phyloP scores from a whole-genome alignment of 257 asterid genomes.

The Lavandula angustifolia region DNA sequence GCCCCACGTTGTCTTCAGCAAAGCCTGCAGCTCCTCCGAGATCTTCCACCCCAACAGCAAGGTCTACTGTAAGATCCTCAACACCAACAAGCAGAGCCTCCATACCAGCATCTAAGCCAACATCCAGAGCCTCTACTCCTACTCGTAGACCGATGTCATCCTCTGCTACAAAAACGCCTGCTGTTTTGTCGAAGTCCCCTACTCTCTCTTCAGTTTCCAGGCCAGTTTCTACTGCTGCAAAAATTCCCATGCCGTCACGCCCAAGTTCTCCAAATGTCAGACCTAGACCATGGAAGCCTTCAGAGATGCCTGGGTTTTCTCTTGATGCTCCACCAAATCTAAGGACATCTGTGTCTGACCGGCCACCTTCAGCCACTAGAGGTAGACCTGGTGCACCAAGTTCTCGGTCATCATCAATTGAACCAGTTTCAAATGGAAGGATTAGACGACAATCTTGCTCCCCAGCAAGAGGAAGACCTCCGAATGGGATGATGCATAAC shows the following conservation, averaged over 20 bases:
- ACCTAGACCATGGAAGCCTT: conserved; percentile 87
- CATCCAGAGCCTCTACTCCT: conserved; percentile 79
- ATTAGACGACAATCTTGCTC: conserved; percentile 84
- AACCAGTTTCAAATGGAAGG: conserved; percentile 76
- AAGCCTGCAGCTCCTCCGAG: too few species aligned
- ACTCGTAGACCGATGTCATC: conserved; percentile 62
- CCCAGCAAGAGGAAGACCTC: conserved; percentile 21
- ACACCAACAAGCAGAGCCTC: conserved; percentile 70
- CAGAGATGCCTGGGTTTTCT: conserved; percentile 93
- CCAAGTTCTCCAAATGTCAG: conserved; percentile 77
- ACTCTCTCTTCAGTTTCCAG: conserved; percentile 47
- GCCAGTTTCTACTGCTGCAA: conserved; percentile 41
- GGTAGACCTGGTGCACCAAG: conserved; percentile 90
- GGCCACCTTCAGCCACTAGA: conserved; percentile 83
- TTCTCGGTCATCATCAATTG: conserved; percentile 78
- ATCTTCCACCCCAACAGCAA: too few species aligned
- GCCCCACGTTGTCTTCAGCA: conserved; percentile 35
- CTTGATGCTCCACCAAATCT: conserved; percentile 87
- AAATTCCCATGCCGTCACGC: conserved; percentile 55
- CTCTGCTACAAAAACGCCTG: conserved; percentile 37
- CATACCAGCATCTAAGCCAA: conserved; percentile 56
- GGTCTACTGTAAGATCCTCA: conserved; percentile 35
- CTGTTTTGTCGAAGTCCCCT: conserved; percentile 46
- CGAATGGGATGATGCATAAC: too few species aligned
- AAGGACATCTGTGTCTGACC: conserved; percentile 77